Evolutionary conservation across 2,329 filamentous ascomycete genomes (phyloP).

Genomic region (Apiospora hydei): DNA sequence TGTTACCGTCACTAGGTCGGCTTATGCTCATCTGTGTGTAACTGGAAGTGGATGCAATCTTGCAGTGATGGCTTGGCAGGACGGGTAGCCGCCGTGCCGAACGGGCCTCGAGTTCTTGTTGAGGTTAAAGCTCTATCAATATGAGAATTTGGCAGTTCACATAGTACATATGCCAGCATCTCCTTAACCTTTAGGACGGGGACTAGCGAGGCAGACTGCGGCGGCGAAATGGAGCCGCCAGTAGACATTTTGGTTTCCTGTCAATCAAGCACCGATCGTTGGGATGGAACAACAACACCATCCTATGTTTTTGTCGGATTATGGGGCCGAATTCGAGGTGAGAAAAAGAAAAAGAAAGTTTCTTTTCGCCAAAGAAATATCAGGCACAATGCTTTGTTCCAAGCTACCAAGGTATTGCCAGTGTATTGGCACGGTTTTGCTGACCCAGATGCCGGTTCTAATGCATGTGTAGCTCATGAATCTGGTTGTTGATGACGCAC

Average conservation of each 20-base stretch:
- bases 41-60: background rate
- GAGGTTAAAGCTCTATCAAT: slow-evolving; percentile 11
- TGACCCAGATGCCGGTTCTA: background rate
- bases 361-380: background rate
- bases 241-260: background rate
- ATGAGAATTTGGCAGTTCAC: background rate
- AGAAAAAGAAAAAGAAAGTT: background rate
- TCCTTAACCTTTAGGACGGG: background rate
- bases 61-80: background rate
- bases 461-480: background rate
- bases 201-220: background rate
- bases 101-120: background rate
- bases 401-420: background rate
- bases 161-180: background rate
- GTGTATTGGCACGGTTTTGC: background rate
- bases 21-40: slow-evolving; percentile 16
- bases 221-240: background rate
- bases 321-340: background rate
- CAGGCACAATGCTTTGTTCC: background rate
- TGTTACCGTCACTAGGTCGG: background rate
- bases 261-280: background rate
- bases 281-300: background rate
- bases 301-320: background rate
- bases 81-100: slow-evolving; percentile 14
- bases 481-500: slow-evolving; percentile 7